phyloP scores from a whole-genome alignment of 192 early-diverging fungal species.

The Chytriomyces sp. region DNA sequence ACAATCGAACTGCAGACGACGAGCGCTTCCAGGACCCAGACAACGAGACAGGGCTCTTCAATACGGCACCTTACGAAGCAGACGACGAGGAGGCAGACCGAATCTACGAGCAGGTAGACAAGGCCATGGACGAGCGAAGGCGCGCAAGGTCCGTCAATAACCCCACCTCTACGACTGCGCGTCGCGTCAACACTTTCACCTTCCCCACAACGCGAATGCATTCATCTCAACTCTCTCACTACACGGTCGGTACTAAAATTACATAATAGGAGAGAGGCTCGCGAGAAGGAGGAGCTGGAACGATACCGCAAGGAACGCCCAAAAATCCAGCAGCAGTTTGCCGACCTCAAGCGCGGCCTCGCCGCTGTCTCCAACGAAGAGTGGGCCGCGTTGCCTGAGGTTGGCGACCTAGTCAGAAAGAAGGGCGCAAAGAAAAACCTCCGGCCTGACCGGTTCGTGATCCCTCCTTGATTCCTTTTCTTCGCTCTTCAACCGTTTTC shows the following conservation, averaged over 20 bases:
- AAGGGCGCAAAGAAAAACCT: conserved; percentile 64
- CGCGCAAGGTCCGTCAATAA: no score
- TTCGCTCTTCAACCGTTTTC: no score
- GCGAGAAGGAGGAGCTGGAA: conserved; percentile 72
- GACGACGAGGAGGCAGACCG: conserved; percentile 98
- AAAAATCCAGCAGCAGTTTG: conserved; percentile 87
- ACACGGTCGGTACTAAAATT: no score
- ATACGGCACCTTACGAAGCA: conserved; percentile 82
- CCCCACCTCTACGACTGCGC: no score
- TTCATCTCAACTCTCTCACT: no score
- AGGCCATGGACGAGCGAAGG: conserved; percentile 86
- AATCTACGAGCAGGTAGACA: conserved; percentile 87
- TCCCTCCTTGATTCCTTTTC: neutral
- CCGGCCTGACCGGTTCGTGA: conserved; percentile 9
- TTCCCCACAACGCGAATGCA: no score
- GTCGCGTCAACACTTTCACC: no score
- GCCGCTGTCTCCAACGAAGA: conserved; percentile 77
- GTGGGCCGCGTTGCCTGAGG: conserved; percentile 83
- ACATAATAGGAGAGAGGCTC: conserved; percentile 71
- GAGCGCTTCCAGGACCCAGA: conserved; percentile 87
- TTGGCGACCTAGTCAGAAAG: conserved; percentile 83
- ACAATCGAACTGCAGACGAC: conserved; percentile 47
- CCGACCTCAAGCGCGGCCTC: conserved; percentile 86
- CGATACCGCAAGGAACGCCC: conserved; percentile 69
- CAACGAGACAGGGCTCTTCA: conserved; percentile 91